Base-by-base conservation (phyloP, 495 filamentous ascomycete species). In the Staphylotrichum longicolle region DNA sequence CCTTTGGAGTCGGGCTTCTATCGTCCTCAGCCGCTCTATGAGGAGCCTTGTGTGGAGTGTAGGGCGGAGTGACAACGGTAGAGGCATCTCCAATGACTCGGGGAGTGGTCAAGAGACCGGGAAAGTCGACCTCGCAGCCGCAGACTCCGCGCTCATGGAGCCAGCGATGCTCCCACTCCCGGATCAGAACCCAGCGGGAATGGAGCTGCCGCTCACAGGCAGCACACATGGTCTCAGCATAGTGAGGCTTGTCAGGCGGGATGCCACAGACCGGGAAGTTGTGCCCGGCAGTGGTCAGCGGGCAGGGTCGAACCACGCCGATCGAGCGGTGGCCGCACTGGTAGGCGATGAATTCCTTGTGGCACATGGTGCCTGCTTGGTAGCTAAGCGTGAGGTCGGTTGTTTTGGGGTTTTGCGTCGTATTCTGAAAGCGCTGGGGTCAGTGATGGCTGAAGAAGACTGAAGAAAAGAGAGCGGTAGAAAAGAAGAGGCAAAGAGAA, bases 121-220 rank as follows among this genome's bases (percentile, higher is more conserved):
- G 78, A 52, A 78, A 80, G 1, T 54, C 11, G 9, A 78, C 72
- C 0, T 68, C 59, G 37, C 78, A 80, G 20, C 54, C 57, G 59
- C 78, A 80, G 7, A 62, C 78, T 0, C 76, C 78, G 11, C 77
- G 77, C 60, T 74, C 76, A 56, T 80, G 78, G 41, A 79, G 72
- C 70, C 76, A 80, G 15, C 72, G 75, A 60, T 80, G 78, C 71
- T 80, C 77, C 54, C 66, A 68, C 62, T 78, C 74, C 1, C 68
- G 60, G 30, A 78, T 74, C 48, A 78, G 62, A 1, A 78, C 70
- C 56, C 62, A 74, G 14, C 78, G 72, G 9, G 63, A 67, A 62
- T 80, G 77, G 1, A 79, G 33, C 50, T 70, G 59, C 5, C 77
- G 70, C 46, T 69, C 69, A 58, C 78, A 80, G 0, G 68, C 34